Base-by-base conservation (phyloP, 208 protist species). In the Strigomonas oncopelti region DNA sequence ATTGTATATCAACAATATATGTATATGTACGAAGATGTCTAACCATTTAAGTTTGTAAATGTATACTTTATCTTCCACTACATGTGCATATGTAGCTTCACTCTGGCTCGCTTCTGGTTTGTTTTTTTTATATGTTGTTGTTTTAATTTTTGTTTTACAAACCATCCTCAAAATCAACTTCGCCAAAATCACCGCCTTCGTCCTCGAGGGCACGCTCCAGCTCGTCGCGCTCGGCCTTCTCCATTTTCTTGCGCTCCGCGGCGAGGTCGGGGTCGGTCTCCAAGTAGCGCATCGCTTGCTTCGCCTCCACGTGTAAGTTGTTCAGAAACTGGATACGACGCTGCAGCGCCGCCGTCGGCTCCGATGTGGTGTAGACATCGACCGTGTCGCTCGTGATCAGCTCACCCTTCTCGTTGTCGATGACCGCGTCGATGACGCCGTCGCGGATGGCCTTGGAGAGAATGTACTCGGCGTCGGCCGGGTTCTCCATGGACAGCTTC, bases 391-490 rank as follows among this genome's bases (percentile, higher is more conserved):
- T 98, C 22, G 93, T 97, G 56, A 96, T 90, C 36, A 99, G 78
- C 66, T 88, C 87, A 18, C 91, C 87, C 31, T 88, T 86, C 46
- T 94, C 87, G 77, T 98, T 97, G 77, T 99, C 95, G 53, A 99
- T 91, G 0, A 87, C 88, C 0, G 97, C 98, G 69, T 98, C 95
- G 72, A 99, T 99, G 20, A 99, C 97, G 62, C 96, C 93, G 81
- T 99, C 96, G 67, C 87, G 88, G 61, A 99, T 98, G 32, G 98
- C 98, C 84, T 99, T 98, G 45, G 98, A 88, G 42, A 98, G 93
- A 67, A 99, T 99, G 79, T 96, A 98, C 87, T 99, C 96, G 8
- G 94, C 96, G 87, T 99, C 97, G 22, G 96, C 85, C 11, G 90
- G 74, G 65, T 93, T 95, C 70, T 97, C 97, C 66, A 99, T 95